Conservation (phyloP, 2,329 filamentous ascomycete genomes). For the Leptographium galeiforme region DNA sequence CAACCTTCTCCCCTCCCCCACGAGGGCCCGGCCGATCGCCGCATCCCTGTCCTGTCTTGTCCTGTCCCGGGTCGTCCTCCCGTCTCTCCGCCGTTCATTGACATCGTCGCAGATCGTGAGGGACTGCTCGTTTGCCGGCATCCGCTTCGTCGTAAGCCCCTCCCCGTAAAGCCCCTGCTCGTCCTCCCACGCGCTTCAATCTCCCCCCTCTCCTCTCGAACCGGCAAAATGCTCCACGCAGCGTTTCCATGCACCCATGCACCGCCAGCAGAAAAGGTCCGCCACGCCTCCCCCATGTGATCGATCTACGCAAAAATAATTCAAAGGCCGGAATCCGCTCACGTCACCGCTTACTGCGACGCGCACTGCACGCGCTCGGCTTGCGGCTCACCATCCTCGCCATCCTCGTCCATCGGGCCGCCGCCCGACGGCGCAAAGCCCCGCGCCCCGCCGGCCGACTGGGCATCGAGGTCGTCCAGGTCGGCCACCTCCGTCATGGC, state of each 20-base stretch:
- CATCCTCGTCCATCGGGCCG: conserved; percentile 57
- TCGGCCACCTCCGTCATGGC: conserved; percentile 85
- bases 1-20: no score
- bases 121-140: no score
- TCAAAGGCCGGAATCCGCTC: background rate
- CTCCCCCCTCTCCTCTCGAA: background rate
- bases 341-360: conserved; percentile 48
- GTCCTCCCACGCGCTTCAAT: no score
- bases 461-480: conserved; percentile 72
- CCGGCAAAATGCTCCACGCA: background rate
- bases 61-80: background rate
- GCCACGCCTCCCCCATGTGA: background rate
- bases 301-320: background rate
- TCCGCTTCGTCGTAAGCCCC: no score
- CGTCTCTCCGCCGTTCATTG: background rate
- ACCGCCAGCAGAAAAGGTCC: background rate
- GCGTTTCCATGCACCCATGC: background rate
- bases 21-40: background rate
- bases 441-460: conserved; percentile 40
- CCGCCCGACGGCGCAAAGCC: conserved; percentile 40
- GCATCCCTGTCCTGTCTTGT: no score
- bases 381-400: conserved; percentile 61
- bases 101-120: background rate
- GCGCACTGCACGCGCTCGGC: conserved; percentile 77
- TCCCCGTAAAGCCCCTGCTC: no score